Conservation (phyloP, 352 stramenopile genomes). For the Thalassiosira hispida region DNA sequence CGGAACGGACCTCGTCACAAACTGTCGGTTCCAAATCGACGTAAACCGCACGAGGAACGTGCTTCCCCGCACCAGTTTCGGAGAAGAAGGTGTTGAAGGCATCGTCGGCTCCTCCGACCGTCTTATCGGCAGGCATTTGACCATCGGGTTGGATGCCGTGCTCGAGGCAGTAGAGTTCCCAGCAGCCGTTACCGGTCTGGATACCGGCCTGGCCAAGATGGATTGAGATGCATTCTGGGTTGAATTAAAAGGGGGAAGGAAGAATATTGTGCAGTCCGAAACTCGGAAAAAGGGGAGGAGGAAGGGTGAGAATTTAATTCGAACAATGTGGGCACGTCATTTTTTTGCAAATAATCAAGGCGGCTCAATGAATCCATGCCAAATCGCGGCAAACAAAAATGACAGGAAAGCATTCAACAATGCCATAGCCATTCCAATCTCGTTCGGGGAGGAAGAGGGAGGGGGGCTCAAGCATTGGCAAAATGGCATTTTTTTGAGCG, state of each 20-base stretch:
- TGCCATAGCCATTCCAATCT: too few species aligned
- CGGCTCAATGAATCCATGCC: neutral
- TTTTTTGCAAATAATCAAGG: constrained; percentile 1
- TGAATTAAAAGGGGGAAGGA: neutral
- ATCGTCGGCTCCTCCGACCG: constrained; percentile 92
- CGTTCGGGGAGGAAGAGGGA: too few species aligned
- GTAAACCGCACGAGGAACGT: constrained; percentile 97
- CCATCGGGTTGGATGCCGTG: constrained; percentile 93
- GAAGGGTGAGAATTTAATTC: neutral
- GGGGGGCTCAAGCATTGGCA: too few species aligned
- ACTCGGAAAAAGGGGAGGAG: constrained; percentile 1
- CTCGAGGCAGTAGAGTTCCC: constrained; percentile 88
- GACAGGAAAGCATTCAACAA: neutral
- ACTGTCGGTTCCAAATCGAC: constrained; percentile 97
- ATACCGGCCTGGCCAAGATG: constrained; percentile 95
- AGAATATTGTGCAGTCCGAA: neutral
- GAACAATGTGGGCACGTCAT: neutral
- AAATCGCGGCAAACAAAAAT: neutral
- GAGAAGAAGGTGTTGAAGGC: constrained; percentile 98
- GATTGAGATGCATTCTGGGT: constrained; percentile 94
- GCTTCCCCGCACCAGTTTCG: constrained; percentile 92
- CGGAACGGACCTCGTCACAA: constrained; percentile 96
- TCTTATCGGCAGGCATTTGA: constrained; percentile 92
- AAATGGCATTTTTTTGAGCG: too few species aligned
- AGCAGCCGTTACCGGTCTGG: constrained; percentile 89